Evolutionary conservation across 495 filamentous ascomycete genomes (phyloP).

Genomic region (Endocarpon pusillum): DNA sequence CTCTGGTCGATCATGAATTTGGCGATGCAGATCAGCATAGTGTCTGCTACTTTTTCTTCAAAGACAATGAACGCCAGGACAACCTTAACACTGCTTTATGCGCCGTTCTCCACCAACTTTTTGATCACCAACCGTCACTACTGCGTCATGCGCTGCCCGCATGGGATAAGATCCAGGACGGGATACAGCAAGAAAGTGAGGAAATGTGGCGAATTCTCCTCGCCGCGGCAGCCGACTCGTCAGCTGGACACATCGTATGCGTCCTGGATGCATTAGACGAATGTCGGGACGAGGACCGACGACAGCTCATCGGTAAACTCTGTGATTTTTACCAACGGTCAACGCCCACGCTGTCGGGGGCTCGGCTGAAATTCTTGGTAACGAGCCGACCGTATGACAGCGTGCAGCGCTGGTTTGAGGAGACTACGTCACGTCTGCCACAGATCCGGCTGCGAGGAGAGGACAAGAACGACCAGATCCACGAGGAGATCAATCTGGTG

Average conservation of each 20-base stretch:
- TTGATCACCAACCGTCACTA: slow-evolving; percentile 13
- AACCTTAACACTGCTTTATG: slow-evolving; percentile 17
- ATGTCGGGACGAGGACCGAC: slow-evolving; percentile 12
- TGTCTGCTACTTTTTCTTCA: slow-evolving; percentile 31
- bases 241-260: slow-evolving; percentile 14
- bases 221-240: slow-evolving; percentile 7
- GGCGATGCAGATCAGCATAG: slow-evolving; percentile 1
- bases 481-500: slow-evolving; percentile 21
- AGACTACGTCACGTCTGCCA: slow-evolving; percentile 8
- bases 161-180: slow-evolving; percentile 13
- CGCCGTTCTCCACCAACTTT: slow-evolving; percentile 25
- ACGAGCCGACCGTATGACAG: slow-evolving; percentile 27
- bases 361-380: slow-evolving; percentile 21
- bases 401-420: slow-evolving; percentile 14
- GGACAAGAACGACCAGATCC: slow-evolving; percentile 17
- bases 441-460: slow-evolving; percentile 21
- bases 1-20: slow-evolving; percentile 17
- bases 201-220: slow-evolving; percentile 19
- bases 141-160: slow-evolving; percentile 13
- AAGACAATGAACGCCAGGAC: slow-evolving; percentile 23
- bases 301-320: slow-evolving; percentile 13
- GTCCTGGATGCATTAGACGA: slow-evolving; percentile 28
- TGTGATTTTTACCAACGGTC: slow-evolving; percentile 1
- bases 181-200: slow-evolving; percentile 10
- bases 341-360: background rate